phyloP scores from a whole-genome alignment of 345 rosid species.

The Lagerstroemia speciosa region DNA sequence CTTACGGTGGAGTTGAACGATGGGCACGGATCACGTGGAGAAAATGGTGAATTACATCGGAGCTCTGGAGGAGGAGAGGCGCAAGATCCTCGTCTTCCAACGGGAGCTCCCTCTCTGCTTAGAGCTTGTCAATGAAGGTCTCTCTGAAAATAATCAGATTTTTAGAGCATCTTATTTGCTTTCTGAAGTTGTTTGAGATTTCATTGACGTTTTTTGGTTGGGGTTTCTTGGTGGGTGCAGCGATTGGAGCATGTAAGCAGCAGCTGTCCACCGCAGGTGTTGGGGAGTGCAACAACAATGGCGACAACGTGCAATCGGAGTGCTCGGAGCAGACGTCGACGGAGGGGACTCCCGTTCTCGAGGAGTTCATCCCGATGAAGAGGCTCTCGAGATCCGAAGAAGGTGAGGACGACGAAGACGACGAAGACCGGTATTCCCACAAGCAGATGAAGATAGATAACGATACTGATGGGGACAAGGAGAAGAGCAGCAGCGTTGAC shows the following conservation, averaged over 20 bases:
- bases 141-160: too few species aligned
- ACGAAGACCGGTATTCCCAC: slow-evolving; percentile 29
- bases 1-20: background rate
- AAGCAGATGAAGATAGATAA: slow-evolving; percentile 17
- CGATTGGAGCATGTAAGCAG: slow-evolving; percentile 68
- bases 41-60: slow-evolving; percentile 54
- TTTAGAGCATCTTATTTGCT: background rate
- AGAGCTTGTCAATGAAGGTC: slow-evolving; percentile 86
- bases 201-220: background rate
- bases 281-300: slow-evolving; percentile 29
- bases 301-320: slow-evolving; percentile 46
- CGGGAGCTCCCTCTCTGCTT: slow-evolving; percentile 94
- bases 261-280: slow-evolving; percentile 52
- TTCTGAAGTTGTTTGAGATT: background rate
- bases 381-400: slow-evolving; percentile 22
- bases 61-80: slow-evolving; percentile 76
- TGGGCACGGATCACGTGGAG: slow-evolving; percentile 33
- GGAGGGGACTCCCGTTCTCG: slow-evolving; percentile 55
- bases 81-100: slow-evolving; percentile 83
- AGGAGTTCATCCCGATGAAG: slow-evolving; percentile 72
- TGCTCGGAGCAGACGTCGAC: slow-evolving; percentile 83
- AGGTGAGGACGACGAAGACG: slow-evolving; percentile 10
- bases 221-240: slow-evolving; percentile 23
- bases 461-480: slow-evolving; percentile 11
- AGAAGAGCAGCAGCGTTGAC: slow-evolving; percentile 13